Evolutionary conservation across 176 grass and related monocot species (phyloP), one percentile per base, ranked within the genome.

Genomic region (Microstegium vimineum): DNA sequence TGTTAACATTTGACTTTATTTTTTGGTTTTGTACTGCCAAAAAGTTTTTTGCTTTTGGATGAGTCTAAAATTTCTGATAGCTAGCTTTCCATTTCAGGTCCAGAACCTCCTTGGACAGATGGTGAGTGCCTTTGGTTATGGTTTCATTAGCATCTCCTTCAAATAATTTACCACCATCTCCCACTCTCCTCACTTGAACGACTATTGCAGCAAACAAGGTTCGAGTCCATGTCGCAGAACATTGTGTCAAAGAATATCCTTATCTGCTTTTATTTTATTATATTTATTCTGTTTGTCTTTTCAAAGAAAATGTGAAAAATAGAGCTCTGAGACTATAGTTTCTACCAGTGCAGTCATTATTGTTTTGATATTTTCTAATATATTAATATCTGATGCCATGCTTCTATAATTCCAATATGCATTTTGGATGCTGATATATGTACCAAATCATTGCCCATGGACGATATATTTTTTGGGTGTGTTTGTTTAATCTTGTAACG

Each of bases 231-330:
- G 94, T 97, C 94, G 70, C 87, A 94, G 76, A 85, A 87, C 78
- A 92, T 97, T 30, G 81, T 94, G 68, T 90, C 88, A 74, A 97
- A 90, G 78, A 97, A 97, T 97, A 97, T 97, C 94, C 94, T 97
- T 89, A 75, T 85, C 11, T 86, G 67, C 52, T 46, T 15, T 18
- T 40, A 72, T 80, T 73, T 49, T 6, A 32, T 59, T 73, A 77
- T 84, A 64, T 82, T 73, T 11, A 77, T 64, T 82, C 8, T 67
- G 41, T 73, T 73, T 23, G 26, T 40, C 6, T 60, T 66, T 34
- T 67, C 13, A 75, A 60, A 81, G 6, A 43, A 56, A 57, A 36
- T 47, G 7, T 68, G 78, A 68, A 81, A 75, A 81, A 9, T 75
- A 18, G 62, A 36, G 10, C 62, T 8, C 6, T 51, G 8, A 10